Base-by-base conservation (phyloP, 805 yeast species). In the Nakazawaea peltata region DNA sequence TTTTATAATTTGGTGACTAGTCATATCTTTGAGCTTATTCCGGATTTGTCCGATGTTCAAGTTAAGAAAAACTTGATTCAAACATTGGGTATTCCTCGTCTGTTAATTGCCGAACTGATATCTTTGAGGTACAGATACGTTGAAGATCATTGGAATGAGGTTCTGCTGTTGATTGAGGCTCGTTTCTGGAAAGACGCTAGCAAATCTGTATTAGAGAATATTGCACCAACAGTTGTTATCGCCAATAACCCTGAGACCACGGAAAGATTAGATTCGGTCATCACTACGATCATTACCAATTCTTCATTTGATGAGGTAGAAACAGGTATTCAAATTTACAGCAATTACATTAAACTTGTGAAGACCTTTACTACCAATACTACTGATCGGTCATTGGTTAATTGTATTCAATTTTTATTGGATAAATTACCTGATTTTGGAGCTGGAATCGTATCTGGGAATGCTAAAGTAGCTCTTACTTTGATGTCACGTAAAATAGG, bases 151-250 rank as follows among this genome's bases (percentile, higher is more conserved):
- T 63, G 77, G 57, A 61, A 68, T 12, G 86, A 85, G 45, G 75
- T 78, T 1, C 61, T 67, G 30, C 72, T 78, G 19, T 67, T 81
- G 30, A 56, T 85, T 1, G 65, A 63, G 10, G 95, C 95, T 0
- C 63, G 61, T 9, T 53, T 69, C 33, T 72, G 71, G 61, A 62
- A 56, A 0, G 76, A 72, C 26, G 95, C 95, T 0, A 92, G 84
- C 47, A 50, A 57, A 2, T 57, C 74, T 1, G 56, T 84, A 4
- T 46, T 77, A 7, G 49, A 59, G 1, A 52, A 64, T 3, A 80
- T 86, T 21, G 97, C 90, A 0, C 97, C 97, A 7, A 53, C 56
- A 11, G 70, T 79, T 3, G 72, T 88, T 1, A 69, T 78, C 12
- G 63, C 70, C n/a, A 67, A 70, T 37, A 57, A 53, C 11, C 33